Evolutionary conservation across 805 yeast genomes (phyloP).

Genomic region (Cyberlindnera xylosilytica): DNA sequence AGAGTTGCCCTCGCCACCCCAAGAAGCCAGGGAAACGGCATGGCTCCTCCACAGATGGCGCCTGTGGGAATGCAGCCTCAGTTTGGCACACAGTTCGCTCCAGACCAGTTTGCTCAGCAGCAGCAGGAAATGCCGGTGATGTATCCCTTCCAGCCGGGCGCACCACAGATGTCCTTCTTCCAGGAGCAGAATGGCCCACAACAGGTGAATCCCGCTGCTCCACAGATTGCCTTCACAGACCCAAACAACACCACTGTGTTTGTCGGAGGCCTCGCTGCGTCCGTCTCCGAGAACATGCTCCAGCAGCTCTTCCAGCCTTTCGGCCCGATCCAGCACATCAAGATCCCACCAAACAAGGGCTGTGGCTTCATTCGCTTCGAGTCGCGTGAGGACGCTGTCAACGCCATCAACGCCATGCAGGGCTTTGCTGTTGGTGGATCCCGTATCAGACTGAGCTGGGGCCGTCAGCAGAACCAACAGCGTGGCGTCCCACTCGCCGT

Average conservation of each 20-base stretch:
- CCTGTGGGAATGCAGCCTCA: constrained; percentile 9
- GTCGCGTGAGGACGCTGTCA: constrained; percentile 70
- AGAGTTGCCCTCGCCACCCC: constrained; percentile 82
- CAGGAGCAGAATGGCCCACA: constrained; percentile 14
- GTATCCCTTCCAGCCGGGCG: constrained; percentile 20
- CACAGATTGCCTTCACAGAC: constrained; percentile 38
- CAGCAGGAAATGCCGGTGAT: constrained; percentile 22
- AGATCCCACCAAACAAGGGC: constrained; percentile 75
- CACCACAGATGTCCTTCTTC: constrained; percentile 19
- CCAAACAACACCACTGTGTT: constrained; percentile 74
- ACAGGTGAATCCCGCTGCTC: constrained; percentile 5
- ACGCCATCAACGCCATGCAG: constrained; percentile 74
- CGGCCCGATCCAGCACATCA: constrained; percentile 67
- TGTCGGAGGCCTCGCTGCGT: constrained; percentile 70
- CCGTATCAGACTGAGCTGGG: constrained; percentile 75
- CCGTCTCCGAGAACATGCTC: constrained; percentile 59
- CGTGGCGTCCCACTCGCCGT: too few species aligned
- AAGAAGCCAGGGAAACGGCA: constrained; percentile 37
- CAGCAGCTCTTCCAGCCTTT: constrained; percentile 65
- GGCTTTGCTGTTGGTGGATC: constrained; percentile 76
- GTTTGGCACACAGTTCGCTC: background rate
- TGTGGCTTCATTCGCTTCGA: constrained; percentile 75
- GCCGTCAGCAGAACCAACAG: constrained; percentile 40
- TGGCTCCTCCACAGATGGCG: background rate
- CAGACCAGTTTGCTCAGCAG: constrained; percentile 19